Evolutionary conservation across 2,329 filamentous ascomycete species (phyloP).

Genomic region (Aspergillus chevalieri): DNA sequence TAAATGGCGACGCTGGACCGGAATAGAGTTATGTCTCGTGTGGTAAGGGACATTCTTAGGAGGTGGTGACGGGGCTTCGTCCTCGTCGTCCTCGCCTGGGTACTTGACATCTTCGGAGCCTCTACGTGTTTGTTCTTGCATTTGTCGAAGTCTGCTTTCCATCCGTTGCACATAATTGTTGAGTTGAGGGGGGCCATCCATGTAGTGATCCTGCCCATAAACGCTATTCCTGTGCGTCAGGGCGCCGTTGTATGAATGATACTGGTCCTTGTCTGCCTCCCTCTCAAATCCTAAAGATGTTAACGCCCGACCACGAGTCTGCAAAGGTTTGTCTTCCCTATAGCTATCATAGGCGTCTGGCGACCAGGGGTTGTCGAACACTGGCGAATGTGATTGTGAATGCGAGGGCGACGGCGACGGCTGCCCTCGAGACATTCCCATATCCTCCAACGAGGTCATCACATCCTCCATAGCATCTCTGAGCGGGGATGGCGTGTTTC

Average conservation of each 20-base stretch:
- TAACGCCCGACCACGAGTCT: slow-evolving; percentile 51
- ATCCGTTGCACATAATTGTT: slow-evolving; percentile 87
- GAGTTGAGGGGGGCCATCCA: slow-evolving; percentile 62
- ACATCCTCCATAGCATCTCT: slow-evolving; percentile 97
- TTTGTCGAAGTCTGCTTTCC: slow-evolving; percentile 71
- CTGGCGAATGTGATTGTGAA: slow-evolving; percentile 51
- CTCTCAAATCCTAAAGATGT: slow-evolving; percentile 67
- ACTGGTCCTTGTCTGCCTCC: slow-evolving; percentile 43
- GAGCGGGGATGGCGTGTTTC: slow-evolving; percentile 81
- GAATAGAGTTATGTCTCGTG: slow-evolving; percentile 38
- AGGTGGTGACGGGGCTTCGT: slow-evolving; percentile 54
- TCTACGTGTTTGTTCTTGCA: slow-evolving; percentile 51
- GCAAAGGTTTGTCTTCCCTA: slow-evolving; percentile 25
- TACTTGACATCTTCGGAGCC: slow-evolving; percentile 47
- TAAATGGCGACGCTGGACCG: slow-evolving; percentile 31
- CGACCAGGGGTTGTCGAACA: slow-evolving; percentile 67
- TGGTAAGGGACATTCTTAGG: slow-evolving; percentile 48
- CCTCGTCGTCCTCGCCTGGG: slow-evolving; percentile 41
- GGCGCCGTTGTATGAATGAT: slow-evolving; percentile 55
- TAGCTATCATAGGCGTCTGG: slow-evolving; percentile 72
- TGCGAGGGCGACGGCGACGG: slow-evolving; percentile 43
- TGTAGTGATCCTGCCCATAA: slow-evolving; percentile 28
- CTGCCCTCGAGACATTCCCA: slow-evolving; percentile 58
- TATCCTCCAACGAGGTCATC: slow-evolving; percentile 87
- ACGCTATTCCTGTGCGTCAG: slow-evolving; percentile 43